Evolutionary conservation across 1,139 yeast genomes (phyloP).

Genomic region (Suhomyces coccinellae): DNA sequence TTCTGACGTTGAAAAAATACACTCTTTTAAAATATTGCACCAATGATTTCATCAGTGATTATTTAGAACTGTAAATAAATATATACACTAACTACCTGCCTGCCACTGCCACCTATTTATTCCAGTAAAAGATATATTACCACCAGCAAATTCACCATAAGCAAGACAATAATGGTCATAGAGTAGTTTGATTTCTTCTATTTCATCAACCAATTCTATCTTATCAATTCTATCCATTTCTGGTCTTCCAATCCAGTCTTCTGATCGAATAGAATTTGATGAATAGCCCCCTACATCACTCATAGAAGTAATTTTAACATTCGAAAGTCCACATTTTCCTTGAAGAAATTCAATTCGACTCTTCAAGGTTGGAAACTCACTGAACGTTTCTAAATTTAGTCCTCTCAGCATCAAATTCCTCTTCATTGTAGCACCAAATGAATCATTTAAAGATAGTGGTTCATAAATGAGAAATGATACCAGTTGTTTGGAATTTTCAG

Average conservation of each 20-base stretch:
- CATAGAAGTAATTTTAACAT: constrained; percentile 50
- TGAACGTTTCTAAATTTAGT: constrained; percentile 61
- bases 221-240: constrained; percentile 57
- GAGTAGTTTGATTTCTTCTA: constrained; percentile 78
- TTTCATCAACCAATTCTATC: constrained; percentile 82
- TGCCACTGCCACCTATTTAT: constrained; percentile 14
- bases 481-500: constrained; percentile 17
- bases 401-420: constrained; percentile 71
- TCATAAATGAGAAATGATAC: constrained; percentile 69
- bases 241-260: constrained; percentile 44
- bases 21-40: no score
- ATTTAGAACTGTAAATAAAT: neutral
- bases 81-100: neutral
- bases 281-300: constrained; percentile 54
- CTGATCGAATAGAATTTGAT: constrained; percentile 1
- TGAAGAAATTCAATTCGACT: constrained; percentile 44
- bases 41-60: neutral
- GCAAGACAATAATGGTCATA: constrained; percentile 73
- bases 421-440: constrained; percentile 83
- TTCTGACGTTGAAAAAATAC: neutral
- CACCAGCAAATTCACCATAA: constrained; percentile 18
- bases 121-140: constrained; percentile 8
- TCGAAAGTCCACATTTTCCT: constrained; percentile 22
- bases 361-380: constrained; percentile 37
- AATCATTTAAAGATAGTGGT: constrained; percentile 73